Evolutionary conservation across 306 rosid species (phyloP), one percentile per base, ranked within the genome.

Genomic region (Malus fusca): DNA sequence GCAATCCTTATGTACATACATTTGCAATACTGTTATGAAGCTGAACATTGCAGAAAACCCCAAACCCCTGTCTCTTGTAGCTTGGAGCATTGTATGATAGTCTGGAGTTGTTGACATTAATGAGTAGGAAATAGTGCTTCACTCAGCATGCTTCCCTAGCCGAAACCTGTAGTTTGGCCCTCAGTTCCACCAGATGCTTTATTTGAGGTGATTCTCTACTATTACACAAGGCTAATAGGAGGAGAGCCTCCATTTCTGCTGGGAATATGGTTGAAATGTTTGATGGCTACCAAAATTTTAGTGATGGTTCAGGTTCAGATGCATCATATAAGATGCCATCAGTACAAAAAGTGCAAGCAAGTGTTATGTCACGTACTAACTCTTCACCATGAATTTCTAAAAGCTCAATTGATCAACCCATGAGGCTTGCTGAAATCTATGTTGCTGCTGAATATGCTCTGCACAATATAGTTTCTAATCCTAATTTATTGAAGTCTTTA

Each of bases 381-480:
- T 92, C 99, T 84, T 90, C 97, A 35, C 97, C 97, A 23, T 97
- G 93, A 81, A 85, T 84, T 78, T 87, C 92, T n/a, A 97, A 90
- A 59, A 43, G 87, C 85, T 82, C 96, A 75, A 80, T 89, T 81
- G 92, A 85, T 85, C 90, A 90, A 46, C 99, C 99, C 11, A 90
- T 95, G 97, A 92, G 98, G 84, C 93, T 95, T 90, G 97, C 99
- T 37, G 99, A 95, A 84, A 90, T 95, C 76, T 87, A 75, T 85
- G 85, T 92, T 85, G 97, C 97, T 72, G 87, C 97, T 51, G 97
- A 92, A 83, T 87, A 90, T 89, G 89, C 99, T 84, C 71, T 92
- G 91, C 88, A 85, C 78, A 72, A 79, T 53, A 90, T 97, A 65
- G 79, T 92, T 79, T 92, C 97, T 56, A 82, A 82, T 85, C 74